Base-by-base conservation (phyloP, 371 early-diverging fungal genomes). In the Mortierella sp. region DNA sequence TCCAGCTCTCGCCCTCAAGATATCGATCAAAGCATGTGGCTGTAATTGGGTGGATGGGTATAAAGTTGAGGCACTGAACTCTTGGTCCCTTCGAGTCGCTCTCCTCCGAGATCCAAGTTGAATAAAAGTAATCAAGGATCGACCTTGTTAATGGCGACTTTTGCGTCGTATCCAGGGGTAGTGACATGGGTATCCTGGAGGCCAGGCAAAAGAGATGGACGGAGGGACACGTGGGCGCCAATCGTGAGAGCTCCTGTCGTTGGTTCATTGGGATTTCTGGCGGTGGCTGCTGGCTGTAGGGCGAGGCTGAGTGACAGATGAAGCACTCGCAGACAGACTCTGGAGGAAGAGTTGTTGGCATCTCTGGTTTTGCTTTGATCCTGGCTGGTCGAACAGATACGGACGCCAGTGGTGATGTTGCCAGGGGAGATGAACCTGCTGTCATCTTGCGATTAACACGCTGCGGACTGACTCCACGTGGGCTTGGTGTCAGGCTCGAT, bases 311-410 rank as follows among this genome's bases (percentile, higher is more conserved):
- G 19, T 73, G 74, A 43, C 74, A 73, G 43, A 73, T 59, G 31
- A 73, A 73, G 54, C 74, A 73, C 41, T 73, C 74, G 46, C 74
- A 73, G 1, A 73, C 74, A 2, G 74, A 73, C 26, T 73, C 74
- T 27, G 67, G 69, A 3, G 74, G 74, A 14, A 73, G 49, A 26
- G 68, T 64, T 13, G 68, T 68, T 4, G 74, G 74, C 74, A 73
- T 73, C n/a, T 64, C 67, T n/a, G 74, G 52, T 57, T 68, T 73
- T 16, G 68, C 64, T 34, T 63, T 68, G n/a, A 68, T 68, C 54
- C 55, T 63, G 16, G 42, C 31, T 14, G 60, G 68, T 12, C 62
- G 61, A 30, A 53, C 28, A 16, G 45, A 46, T 1, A 54, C 56
- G 7, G 53, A 34, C 7, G 72, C 72, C 23, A 72, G 51, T 13